Evolutionary conservation across 345 rosid genomes (phyloP).

Genomic region (Populus simonii): DNA sequence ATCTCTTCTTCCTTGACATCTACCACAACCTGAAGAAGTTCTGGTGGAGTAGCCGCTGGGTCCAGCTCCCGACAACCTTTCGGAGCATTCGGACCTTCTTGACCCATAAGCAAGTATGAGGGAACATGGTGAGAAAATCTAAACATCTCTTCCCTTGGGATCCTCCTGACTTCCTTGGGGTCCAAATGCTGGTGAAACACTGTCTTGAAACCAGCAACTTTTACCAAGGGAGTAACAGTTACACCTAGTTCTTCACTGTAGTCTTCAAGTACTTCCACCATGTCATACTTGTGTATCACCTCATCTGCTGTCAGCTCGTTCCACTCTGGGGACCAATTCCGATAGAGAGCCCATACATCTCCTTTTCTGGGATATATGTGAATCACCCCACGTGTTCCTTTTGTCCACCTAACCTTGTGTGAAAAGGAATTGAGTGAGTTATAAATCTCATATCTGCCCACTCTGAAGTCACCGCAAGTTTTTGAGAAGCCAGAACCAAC

Average conservation of each 20-base stretch:
- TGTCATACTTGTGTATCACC: slow-evolving; percentile 26
- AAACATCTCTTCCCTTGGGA: slow-evolving; percentile 22
- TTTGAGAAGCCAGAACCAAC: slow-evolving; percentile 25
- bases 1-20: slow-evolving; percentile 36
- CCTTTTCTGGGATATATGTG: slow-evolving; percentile 19
- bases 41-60: slow-evolving; percentile 25
- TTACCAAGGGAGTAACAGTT: slow-evolving; percentile 15
- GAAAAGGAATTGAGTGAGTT: slow-evolving; percentile 19
- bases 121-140: slow-evolving; percentile 29
- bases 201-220: slow-evolving; percentile 30
- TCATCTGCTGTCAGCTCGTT: slow-evolving; percentile 24
- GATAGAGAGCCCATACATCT: slow-evolving; percentile 29
- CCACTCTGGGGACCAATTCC: slow-evolving; percentile 29
- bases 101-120: slow-evolving; percentile 24
- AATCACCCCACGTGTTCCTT: slow-evolving; percentile 18
- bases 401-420: slow-evolving; percentile 24
- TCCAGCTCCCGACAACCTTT: slow-evolving; percentile 31
- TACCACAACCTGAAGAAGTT: slow-evolving; percentile 30
- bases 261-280: slow-evolving; percentile 29
- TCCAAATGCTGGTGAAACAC: slow-evolving; percentile 27
- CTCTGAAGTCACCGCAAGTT: slow-evolving; percentile 24
- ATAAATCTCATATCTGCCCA: slow-evolving; percentile 14
- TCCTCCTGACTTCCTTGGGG: slow-evolving; percentile 16
- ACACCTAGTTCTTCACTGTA: slow-evolving; percentile 18
- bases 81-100: slow-evolving; percentile 26